These are phyloP conservation scores for Pseudocercospora vitis DNA, from an alignment of 2,329 filamentous ascomycete genomes.

Conservation along the genomic window DNA sequence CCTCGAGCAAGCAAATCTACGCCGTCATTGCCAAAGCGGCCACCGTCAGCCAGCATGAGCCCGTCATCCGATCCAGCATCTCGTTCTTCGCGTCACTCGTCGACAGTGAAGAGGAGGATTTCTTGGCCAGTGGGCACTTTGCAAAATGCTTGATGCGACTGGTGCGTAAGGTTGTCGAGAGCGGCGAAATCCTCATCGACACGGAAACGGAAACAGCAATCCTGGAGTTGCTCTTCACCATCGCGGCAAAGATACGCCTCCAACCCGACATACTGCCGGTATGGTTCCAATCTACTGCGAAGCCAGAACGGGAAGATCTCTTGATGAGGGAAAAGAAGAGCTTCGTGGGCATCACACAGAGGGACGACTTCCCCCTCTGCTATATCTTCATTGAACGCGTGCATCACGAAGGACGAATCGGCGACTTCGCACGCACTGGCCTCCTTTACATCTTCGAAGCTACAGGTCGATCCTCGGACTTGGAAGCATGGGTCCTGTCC, in stretches of 20 bases:
- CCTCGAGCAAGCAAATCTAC: slow-evolving; percentile 83
- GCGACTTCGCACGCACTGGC: slow-evolving; percentile 93
- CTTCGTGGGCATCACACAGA: slow-evolving; percentile 80
- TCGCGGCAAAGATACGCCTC: slow-evolving; percentile 91
- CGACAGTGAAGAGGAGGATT: slow-evolving; percentile 94
- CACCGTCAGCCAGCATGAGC: slow-evolving; percentile 78
- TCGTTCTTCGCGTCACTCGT: slow-evolving; percentile 87
- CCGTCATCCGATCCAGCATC: slow-evolving; percentile 80
- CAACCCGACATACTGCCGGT: slow-evolving; percentile 82
- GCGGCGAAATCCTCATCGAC: slow-evolving; percentile 70
- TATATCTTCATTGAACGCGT: slow-evolving; percentile 96
- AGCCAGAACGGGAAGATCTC: slow-evolving; percentile 38
- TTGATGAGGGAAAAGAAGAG: slow-evolving; percentile 57
- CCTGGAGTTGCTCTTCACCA: slow-evolving; percentile 91
- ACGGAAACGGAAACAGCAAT: slow-evolving; percentile 83
- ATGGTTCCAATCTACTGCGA: slow-evolving; percentile 71
- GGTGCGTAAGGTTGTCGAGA: slow-evolving; percentile 73
- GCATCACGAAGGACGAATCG: slow-evolving; percentile 89
- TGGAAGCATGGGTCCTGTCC: slow-evolving; percentile 96
- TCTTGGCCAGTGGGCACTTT: slow-evolving; percentile 83
- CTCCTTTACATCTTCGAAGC: slow-evolving; percentile 94
- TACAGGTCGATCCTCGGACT: slow-evolving; percentile 73
- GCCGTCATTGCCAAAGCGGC: slow-evolving; percentile 87
- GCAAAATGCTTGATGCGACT: slow-evolving; percentile 85
- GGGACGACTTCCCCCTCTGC: slow-evolving; percentile 92